Conservation (phyloP, 192 early-diverging fungal genomes). For the Powellomyces hirtus region DNA sequence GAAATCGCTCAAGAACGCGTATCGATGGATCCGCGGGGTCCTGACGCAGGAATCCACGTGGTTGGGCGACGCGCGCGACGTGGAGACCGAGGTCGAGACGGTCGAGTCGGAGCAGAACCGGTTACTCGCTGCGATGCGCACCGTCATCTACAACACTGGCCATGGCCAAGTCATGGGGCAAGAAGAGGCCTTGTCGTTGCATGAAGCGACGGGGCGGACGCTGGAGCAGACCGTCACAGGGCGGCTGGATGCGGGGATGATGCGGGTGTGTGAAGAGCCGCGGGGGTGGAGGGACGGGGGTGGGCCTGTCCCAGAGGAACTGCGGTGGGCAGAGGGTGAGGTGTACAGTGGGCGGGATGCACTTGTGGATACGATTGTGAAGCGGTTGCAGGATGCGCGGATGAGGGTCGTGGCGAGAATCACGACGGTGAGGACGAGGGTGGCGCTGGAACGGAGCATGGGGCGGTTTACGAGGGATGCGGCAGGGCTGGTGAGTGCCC, state of each 20-base stretch:
- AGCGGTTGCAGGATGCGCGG: background rate
- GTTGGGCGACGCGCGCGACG: background rate
- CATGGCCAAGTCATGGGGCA: slow-evolving; percentile 16
- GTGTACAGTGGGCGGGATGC: background rate
- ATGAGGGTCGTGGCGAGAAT: background rate
- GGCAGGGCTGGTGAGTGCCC: background rate
- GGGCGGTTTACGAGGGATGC: slow-evolving; percentile 9
- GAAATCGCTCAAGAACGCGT: background rate
- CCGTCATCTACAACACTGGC: slow-evolving; percentile 12
- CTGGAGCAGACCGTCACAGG: slow-evolving; percentile 1
- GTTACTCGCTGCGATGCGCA: slow-evolving; percentile 15
- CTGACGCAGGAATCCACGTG: background rate
- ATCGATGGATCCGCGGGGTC: background rate
- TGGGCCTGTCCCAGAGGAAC: background rate
- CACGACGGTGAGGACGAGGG: background rate
- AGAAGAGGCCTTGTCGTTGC: slow-evolving; percentile 5
- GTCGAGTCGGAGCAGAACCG: background rate
- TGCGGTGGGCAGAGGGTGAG: background rate
- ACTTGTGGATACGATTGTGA: background rate
- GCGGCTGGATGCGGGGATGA: background rate
- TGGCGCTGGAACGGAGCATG: background rate
- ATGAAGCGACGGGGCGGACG: background rate
- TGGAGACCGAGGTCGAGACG: background rate
- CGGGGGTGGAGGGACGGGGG: background rate
- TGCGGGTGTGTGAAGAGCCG: background rate